These are phyloP conservation scores for Lipomyces mesembrius DNA, from an alignment of 805 yeast genomes.

Conservation along the genomic window DNA sequence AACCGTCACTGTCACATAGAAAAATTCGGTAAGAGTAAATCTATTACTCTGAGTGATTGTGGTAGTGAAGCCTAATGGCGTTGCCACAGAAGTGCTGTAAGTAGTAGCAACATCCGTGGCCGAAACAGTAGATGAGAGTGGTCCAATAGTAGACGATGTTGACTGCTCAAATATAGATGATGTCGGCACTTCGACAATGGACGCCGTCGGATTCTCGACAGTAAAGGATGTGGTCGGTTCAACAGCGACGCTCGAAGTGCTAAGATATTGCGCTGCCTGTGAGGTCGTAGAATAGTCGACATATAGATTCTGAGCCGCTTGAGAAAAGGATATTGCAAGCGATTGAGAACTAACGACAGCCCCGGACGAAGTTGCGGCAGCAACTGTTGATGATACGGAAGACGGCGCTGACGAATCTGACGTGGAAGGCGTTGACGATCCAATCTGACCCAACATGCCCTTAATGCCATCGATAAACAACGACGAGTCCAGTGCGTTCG, in stretches of 20 bases:
- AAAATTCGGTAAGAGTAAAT: neutral
- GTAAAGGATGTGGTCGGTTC: constrained; percentile 21
- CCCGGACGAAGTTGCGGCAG: constrained; percentile 2
- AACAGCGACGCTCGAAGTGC: constrained; percentile 35
- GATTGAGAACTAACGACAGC: neutral
- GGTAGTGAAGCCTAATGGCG: neutral
- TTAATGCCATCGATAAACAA: constrained; percentile 54
- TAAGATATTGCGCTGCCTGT: constrained; percentile 17
- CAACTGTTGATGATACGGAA: constrained; percentile 4
- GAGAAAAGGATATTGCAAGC: neutral
- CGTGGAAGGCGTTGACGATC: constrained; percentile 12
- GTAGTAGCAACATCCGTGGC: neutral
- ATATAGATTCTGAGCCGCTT: neutral
- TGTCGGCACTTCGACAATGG: neutral
- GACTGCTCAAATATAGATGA: neutral
- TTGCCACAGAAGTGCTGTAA: neutral
- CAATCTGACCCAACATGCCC: constrained; percentile 45
- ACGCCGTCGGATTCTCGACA: neutral
- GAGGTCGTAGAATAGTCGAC: neutral
- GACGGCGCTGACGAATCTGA: constrained; percentile 4
- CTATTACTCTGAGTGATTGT: neutral
- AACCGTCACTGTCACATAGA: constrained; percentile 1
- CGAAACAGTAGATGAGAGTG: neutral
- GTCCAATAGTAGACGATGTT: neutral
- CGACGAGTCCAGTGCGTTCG: constrained; percentile 54